Conservation (phyloP, 208 protist genomes). For the Blastocrithidia nonstop region DNA sequence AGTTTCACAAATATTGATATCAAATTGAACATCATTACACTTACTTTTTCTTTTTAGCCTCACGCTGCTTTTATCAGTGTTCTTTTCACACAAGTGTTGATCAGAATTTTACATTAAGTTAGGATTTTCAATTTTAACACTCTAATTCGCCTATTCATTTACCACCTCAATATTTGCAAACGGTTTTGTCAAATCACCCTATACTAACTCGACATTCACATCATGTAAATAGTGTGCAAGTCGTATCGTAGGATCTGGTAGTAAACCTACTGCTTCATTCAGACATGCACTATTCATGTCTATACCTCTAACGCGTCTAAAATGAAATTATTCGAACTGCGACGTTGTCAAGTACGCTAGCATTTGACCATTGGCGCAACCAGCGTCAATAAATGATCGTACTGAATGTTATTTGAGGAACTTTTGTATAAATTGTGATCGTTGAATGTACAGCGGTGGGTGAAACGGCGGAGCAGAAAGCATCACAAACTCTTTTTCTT, state of each 20-base stretch:
- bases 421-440: constrained; percentile 11
- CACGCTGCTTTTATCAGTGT: no score
- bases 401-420: constrained; percentile 11
- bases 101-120: no score
- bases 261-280: not conserved
- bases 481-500: not conserved
- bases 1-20: no score
- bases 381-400: constrained; percentile 23
- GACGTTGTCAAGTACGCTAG: constrained; percentile 13
- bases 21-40: no score
- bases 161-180: no score
- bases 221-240: constrained; percentile 8
- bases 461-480: constrained; percentile 9
- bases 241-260: constrained; percentile 3
- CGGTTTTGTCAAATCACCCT: constrained; percentile 14
- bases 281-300: constrained; percentile 13
- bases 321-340: constrained; percentile 9
- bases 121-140: no score
- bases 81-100: no score
- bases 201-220: constrained; percentile 16
- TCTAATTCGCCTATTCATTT: no score
- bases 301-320: constrained; percentile 16
- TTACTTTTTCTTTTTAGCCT: no score
- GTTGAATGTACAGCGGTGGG: constrained; percentile 28
- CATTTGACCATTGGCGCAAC: constrained; percentile 21